Base-by-base conservation (phyloP, 2,329 filamentous ascomycete species). In the Gliomastix tumulicola region DNA sequence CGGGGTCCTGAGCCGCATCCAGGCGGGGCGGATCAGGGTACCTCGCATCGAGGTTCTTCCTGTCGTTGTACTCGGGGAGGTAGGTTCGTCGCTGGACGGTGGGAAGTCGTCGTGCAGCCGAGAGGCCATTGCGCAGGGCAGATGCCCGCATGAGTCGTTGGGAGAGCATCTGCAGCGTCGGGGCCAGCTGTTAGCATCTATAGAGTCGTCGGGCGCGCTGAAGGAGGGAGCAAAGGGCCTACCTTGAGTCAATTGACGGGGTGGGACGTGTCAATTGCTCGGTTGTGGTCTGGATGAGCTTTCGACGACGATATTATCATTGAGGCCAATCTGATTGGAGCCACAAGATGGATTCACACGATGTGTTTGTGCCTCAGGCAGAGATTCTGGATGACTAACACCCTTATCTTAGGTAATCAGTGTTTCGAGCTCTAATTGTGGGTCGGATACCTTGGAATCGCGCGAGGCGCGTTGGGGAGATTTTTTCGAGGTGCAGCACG, bases 1-100 rank as follows among this genome's bases (percentile, higher is more conserved):
- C 68, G 17, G 82, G 82, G 49, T 84, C 80, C 54, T 82, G 73
- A 36, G 74, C 68, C 21, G 82, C 77, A 41, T 65, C 69, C 37
- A 76, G 50, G 4, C 37, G 47, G 28, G 66, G 63, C 11, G 62
- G 62, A 32, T 69, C 65, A 41, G 71, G 67, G 45, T 65, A 79
- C 47, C 72, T 73, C 48, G 70, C 62, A 7, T 79, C 70, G 35
- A 71, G 47, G 36, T 66, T 48, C 44, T 63, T 62, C 41, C 53
- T 58, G 52, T 68, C 61, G 45, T 64, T 68, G 44, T 70, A 59
- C 12, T 65, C 60, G n/a, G 74, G 74, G 30, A 78, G 51, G 51
- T 75, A 79, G 42, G 63, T 63, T 62, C 78, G 73, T 49, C 69
- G 70, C 53, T 81, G 76, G 43, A 69, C 54, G 42, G 70, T 59